Conservation (phyloP, 495 filamentous ascomycete genomes). For the Xeromyces bisporus region DNA sequence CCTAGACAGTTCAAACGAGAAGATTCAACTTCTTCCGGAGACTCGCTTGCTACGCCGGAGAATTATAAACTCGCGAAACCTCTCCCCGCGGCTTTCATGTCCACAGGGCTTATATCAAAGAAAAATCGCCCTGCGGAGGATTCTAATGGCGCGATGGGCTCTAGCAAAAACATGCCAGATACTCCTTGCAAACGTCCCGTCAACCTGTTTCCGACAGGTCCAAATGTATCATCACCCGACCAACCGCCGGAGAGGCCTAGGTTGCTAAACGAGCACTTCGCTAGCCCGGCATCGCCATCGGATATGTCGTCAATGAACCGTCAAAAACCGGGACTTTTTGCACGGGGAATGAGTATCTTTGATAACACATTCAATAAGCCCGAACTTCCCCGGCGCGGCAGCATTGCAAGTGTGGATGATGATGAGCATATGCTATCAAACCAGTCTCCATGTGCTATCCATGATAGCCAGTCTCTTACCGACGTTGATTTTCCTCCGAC, state of each 20-base stretch:
- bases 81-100: conserved; percentile 74
- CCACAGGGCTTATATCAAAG: conserved; percentile 88
- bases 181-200: conserved; percentile 82
- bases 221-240: conserved; percentile 35
- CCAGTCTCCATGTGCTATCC: conserved; percentile 39
- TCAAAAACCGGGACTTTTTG: conserved; percentile 40
- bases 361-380: conserved; percentile 37
- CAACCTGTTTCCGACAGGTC: conserved; percentile 45
- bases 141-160: conserved; percentile 21
- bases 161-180: conserved; percentile 58
- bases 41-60: conserved; percentile 62
- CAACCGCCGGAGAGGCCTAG: conserved; percentile 36
- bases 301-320: conserved; percentile 28
- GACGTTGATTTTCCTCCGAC: conserved; percentile 76
- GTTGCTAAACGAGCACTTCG: conserved; percentile 46
- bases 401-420: conserved; percentile 61
- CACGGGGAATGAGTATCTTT: conserved; percentile 50
- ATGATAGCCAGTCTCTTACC: conserved; percentile 40
- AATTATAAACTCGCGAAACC: conserved; percentile 74
- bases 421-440: conserved; percentile 42
- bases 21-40: conserved; percentile 27
- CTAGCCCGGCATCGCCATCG: conserved; percentile 45
- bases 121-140: conserved; percentile 45
- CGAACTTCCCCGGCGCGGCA: conserved; percentile 44
- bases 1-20: conserved; percentile 23